These are phyloP conservation scores for Boletus sp. DNA, from an alignment of 768 basidiomycete genomes.

Conservation along the genomic window DNA sequence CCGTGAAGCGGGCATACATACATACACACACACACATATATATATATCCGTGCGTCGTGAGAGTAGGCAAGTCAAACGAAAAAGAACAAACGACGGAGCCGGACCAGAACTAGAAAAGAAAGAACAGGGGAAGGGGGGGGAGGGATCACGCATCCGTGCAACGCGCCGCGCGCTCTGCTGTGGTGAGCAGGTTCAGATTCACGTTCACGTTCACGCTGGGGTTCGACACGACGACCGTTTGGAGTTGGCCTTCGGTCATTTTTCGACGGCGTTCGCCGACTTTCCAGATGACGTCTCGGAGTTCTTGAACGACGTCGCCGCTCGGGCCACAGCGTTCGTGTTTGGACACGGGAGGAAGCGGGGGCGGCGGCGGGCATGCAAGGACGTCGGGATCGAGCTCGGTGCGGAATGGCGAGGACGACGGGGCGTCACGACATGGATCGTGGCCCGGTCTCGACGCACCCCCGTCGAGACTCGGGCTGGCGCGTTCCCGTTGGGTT, in stretches of 20 bases:
- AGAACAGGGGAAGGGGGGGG: too few species aligned
- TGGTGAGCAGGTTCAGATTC: background rate
- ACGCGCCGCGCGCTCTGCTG: too few species aligned
- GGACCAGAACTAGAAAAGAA: too few species aligned
- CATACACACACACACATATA: too few species aligned
- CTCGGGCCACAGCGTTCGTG: slow-evolving; percentile 65
- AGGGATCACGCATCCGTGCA: too few species aligned
- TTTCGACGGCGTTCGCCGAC: slow-evolving; percentile 67
- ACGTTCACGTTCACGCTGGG: background rate
- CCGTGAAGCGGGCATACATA: too few species aligned
- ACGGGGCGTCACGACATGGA: background rate
- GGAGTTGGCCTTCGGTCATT: slow-evolving; percentile 34
- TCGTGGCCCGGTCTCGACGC: background rate
- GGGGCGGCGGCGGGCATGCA: too few species aligned
- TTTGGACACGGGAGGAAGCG: slow-evolving; percentile 9
- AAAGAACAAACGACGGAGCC: too few species aligned
- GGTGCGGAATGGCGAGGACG: background rate
- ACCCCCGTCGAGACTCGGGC: background rate
- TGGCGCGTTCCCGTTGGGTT: slow-evolving; percentile 37
- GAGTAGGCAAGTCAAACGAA: too few species aligned
- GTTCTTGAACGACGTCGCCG: slow-evolving; percentile 77
- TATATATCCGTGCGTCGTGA: too few species aligned
- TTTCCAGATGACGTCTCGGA: slow-evolving; percentile 86
- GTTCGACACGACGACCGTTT: background rate
- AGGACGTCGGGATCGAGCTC: slow-evolving; percentile 4